Base-by-base conservation (phyloP, 2,329 filamentous ascomycete species). In the Lojkania enalia region DNA sequence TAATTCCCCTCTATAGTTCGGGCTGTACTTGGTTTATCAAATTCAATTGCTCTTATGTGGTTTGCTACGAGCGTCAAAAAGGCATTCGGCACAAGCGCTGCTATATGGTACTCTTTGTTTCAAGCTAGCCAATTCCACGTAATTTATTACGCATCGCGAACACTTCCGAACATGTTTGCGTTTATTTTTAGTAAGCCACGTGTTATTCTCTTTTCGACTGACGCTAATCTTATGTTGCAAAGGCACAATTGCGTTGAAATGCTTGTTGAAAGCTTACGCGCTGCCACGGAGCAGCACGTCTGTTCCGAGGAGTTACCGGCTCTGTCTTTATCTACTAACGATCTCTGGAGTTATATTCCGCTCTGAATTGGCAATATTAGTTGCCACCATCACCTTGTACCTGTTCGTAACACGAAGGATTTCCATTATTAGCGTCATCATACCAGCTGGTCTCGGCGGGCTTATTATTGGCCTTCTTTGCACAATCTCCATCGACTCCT, bases 81-180 rank as follows among this genome's bases (percentile, higher is more conserved):
- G 31, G 82, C 84, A 2, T 92, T 86, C 69, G 92, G 94, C 12
- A 72, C 69, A 20, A 76, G 76, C 3, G 81, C 85, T 3, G 86
- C 83, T 3, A 77, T 84, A 43, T 97, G 92, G 90, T 99, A 87
- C 74, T 72, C 86, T 3, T 50, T 88, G 29, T 77, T 97, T 42
- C 86, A 90, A 63, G 81, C 82, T 1, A 86, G 84, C 68, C 92
- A 97, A 70, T 99, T 99, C 63, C 94, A 99, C 71, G 74, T 95
- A 49, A 79, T 94, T 50, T 99, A 90, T 71, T 99, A 99, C 74
- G 86, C 91, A 12, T 94, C 90, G 13, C 80, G 94, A 49, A 94
- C 90, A 2, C 74, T 99, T 54, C 94, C 94, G 2, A 99, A 99
- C 67, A 96, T 95, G 87, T 95, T 96, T 71, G 91, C 94, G 15